Evolutionary conservation across 192 early-diverging fungal genomes (phyloP).

Genomic region (Umbelopsis vinacea): DNA sequence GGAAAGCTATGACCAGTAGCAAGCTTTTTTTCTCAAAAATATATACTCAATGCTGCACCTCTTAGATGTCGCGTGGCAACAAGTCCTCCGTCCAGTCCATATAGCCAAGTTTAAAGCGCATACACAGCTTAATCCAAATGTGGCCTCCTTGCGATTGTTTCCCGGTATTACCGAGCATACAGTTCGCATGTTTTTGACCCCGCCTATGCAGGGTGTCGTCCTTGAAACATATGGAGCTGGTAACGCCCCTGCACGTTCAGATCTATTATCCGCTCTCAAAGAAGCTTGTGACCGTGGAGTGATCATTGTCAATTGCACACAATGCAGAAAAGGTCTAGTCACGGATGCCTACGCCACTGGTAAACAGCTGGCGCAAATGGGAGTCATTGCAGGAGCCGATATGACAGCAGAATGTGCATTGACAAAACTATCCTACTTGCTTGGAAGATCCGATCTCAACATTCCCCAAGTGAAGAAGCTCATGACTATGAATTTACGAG

Average conservation of each 20-base stretch:
- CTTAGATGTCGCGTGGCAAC: slow-evolving; percentile 89
- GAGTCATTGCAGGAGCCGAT: slow-evolving; percentile 89
- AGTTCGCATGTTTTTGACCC: slow-evolving; percentile 82
- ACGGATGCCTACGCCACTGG: slow-evolving; percentile 92
- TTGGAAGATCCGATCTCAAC: slow-evolving; percentile 60
- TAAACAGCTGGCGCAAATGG: slow-evolving; percentile 76
- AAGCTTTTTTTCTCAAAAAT: background rate
- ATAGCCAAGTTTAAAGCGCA: slow-evolving; percentile 86
- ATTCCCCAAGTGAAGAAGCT: slow-evolving; percentile 69
- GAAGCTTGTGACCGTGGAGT: slow-evolving; percentile 93
- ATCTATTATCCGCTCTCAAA: slow-evolving; percentile 79
- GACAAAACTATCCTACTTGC: slow-evolving; percentile 92
- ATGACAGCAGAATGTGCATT: slow-evolving; percentile 97
- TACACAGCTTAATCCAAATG: slow-evolving; percentile 85
- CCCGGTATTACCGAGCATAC: slow-evolving; percentile 93
- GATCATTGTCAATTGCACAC: slow-evolving; percentile 96
- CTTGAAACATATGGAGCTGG: slow-evolving; percentile 97
- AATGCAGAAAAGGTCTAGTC: slow-evolving; percentile 86
- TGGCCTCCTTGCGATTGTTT: slow-evolving; percentile 88
- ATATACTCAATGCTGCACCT: background rate
- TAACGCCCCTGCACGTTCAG: slow-evolving; percentile 90
- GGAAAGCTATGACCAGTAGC: background rate
- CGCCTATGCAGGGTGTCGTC: slow-evolving; percentile 89
- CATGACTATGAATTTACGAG: slow-evolving; percentile 86
- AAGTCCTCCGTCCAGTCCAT: slow-evolving; percentile 82